A percentile compares a stretch with the other conserved stretches of the same genome.
Conservation (phyloP, 2,329 filamentous ascomycete species). For the Colletotrichum navitas region DNA sequence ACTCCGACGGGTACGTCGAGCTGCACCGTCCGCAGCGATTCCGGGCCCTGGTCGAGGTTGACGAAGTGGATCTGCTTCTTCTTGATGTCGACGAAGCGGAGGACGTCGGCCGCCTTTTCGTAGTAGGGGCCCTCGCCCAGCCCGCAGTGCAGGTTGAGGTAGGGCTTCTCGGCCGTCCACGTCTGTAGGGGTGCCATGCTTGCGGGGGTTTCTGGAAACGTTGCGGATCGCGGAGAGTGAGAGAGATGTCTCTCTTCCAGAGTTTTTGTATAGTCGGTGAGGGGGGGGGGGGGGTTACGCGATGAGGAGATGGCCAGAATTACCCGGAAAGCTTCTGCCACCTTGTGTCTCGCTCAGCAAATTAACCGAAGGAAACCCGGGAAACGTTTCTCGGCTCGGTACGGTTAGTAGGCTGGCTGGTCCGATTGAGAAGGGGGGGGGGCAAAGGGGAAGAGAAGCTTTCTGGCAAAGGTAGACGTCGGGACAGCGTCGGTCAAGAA, state of each 20-base stretch:
- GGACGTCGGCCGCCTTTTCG: conserved; percentile 71
- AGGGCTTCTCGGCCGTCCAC: conserved; percentile 66
- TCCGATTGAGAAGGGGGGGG: neutral
- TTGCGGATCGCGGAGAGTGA: neutral
- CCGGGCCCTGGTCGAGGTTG: conserved; percentile 72
- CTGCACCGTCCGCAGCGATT: conserved; percentile 72
- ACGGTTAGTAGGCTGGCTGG: neutral
- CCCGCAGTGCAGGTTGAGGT: conserved; percentile 72
- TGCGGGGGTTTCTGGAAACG: neutral
- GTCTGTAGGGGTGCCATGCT: conserved; percentile 57
- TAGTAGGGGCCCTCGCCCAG: conserved; percentile 83
- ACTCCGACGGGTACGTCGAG: conserved; percentile 70
- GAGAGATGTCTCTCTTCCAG: neutral
- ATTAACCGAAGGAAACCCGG: conserved; percentile 39
- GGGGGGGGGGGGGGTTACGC: conserved; percentile 12
- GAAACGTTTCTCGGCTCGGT: conserved; percentile 20
- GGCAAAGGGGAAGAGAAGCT: neutral
- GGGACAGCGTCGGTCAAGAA: conserved; percentile 1
- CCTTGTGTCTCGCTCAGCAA: conserved; percentile 12
- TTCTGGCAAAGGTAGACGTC: neutral
- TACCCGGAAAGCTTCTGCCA: conserved; percentile 10
- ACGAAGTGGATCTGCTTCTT: conserved; percentile 80
- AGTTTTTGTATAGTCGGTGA: neutral
- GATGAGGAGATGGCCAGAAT: conserved; percentile 29
- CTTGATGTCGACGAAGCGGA: conserved; percentile 88